Evolutionary conservation across 371 early-diverging fungal species (phyloP).

Genomic region (Gilbertella persicaria): DNA sequence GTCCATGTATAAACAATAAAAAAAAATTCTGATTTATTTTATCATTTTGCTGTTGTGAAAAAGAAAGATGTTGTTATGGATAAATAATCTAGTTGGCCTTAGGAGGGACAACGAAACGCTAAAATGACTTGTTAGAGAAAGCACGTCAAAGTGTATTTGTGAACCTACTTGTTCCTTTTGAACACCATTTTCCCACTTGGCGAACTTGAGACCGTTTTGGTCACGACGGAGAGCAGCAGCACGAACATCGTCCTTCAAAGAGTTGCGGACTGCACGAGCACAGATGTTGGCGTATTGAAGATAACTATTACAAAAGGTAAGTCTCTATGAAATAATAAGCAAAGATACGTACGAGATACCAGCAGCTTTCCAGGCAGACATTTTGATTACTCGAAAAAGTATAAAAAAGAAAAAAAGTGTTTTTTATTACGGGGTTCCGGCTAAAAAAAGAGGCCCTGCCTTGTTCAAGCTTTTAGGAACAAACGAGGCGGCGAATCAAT

Average conservation of each 20-base stretch:
- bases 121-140: too few relatives aligned
- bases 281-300: slow-evolving; percentile 86
- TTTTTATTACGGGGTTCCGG: slow-evolving; percentile 13
- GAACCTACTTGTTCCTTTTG: slow-evolving; percentile 60
- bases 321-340: not conserved
- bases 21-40: not conserved
- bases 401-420: slow-evolving; percentile 16
- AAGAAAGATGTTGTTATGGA: not conserved
- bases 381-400: slow-evolving; percentile 22
- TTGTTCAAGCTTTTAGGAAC: too few relatives aligned
- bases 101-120: slow-evolving; percentile 36
- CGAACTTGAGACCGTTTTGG: slow-evolving; percentile 74
- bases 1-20: not conserved
- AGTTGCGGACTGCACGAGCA: slow-evolving; percentile 83
- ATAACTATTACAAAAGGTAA: slow-evolving; percentile 61
- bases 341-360: slow-evolving; percentile 51
- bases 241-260: slow-evolving; percentile 79
- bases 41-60: not conserved
- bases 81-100: slow-evolving; percentile 22
- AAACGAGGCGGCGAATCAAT: too few relatives aligned
- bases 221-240: slow-evolving; percentile 72
- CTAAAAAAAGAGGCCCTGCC: not conserved
- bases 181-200: slow-evolving; percentile 86
- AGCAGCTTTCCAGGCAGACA: slow-evolving; percentile 71
- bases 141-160: slow-evolving; percentile 1